Evolutionary conservation across 2,329 filamentous ascomycete species (phyloP), one percentile per base, ranked within the genome.

Genomic region (Paradendryphiella salina): DNA sequence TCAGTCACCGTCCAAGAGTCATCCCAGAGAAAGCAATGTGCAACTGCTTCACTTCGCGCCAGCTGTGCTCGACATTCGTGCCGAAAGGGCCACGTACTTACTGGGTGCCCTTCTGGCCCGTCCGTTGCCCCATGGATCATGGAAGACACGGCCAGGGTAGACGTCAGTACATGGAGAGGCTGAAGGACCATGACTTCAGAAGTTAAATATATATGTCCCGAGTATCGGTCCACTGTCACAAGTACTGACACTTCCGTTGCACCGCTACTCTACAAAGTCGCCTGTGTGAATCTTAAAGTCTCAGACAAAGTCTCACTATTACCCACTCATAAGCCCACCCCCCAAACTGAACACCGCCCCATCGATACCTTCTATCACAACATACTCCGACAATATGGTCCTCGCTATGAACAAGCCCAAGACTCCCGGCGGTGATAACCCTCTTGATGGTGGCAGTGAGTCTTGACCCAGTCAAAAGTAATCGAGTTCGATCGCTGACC

Each of bases 21-120:
- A 59, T 53, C 47, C 57, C 56, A 57, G 61, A 53, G 60, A 62
- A 26, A 59, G 64, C 53, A 54, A 59, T 59, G 44, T 43, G 45
- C 36, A 40, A 59, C 54, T 64, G 63, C 68, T 69, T 71, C 68
- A 71, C 66, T 71, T 57, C 50, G 54, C 60, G 61, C 38, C 38
- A 62, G 54, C 64, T 56, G 53, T 63, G 64, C 61, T 63, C 33
- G 46, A 50, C 46, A 54, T 63, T 59, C 52, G 59, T 56, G 57
- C 57, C 56, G 46, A 43, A 48, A 67, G 63, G 65, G 69, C 65
- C 63, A 70, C 67, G 63, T 66, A 63, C 61, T 15, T 21, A 15
- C 28, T 49, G 47, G 59, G 66, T 66, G 67, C 66, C 67, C 67
- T 64, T 52, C 56, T 60, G 56, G 66, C 56, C 48, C 53, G 63